Conservation (phyloP, 1,284 basidiomycete genomes). For the Apiotrichum gamsii region DNA sequence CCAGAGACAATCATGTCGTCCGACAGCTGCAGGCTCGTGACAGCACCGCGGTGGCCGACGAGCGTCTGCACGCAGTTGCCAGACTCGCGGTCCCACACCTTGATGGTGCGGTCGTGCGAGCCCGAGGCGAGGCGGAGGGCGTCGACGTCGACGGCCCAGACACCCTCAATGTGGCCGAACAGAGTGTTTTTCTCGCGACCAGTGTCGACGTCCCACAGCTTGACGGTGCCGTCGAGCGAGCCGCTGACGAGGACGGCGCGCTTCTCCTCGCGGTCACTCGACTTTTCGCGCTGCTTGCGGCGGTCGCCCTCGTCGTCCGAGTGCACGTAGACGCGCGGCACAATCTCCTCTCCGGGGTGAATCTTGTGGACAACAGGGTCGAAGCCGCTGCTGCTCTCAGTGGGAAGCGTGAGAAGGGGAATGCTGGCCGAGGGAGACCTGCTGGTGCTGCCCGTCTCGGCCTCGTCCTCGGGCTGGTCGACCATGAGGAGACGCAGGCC, state of each 20-base stretch:
- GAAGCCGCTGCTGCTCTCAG: constrained; percentile 14
- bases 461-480: constrained; percentile 47
- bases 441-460: constrained; percentile 8
- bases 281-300: constrained; percentile 6
- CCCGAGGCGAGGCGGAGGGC: constrained; percentile 85
- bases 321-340: constrained; percentile 37
- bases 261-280: constrained; percentile 34
- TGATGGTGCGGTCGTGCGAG: constrained; percentile 57
- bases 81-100: constrained; percentile 87
- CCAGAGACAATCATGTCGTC: constrained; percentile 96
- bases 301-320: constrained; percentile 13
- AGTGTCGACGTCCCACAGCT: constrained; percentile 90
- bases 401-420: constrained; percentile 36
- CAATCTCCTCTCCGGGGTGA: constrained; percentile 13
- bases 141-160: constrained; percentile 92
- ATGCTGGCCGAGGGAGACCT: constrained; percentile 6
- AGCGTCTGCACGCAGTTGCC: constrained; percentile 82
- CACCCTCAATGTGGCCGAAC: constrained; percentile 88
- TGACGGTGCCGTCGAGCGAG: constrained; percentile 91
- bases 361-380: constrained; percentile 24
- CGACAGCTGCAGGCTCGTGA: constrained; percentile 81
- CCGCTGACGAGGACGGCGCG: constrained; percentile 77
- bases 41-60: constrained; percentile 88
- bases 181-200: constrained; percentile 74
- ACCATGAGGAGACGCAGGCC: constrained; percentile 71